Base-by-base conservation (phyloP, 2,329 filamentous ascomycete species). In the Proliferodiscus dingleyae region DNA sequence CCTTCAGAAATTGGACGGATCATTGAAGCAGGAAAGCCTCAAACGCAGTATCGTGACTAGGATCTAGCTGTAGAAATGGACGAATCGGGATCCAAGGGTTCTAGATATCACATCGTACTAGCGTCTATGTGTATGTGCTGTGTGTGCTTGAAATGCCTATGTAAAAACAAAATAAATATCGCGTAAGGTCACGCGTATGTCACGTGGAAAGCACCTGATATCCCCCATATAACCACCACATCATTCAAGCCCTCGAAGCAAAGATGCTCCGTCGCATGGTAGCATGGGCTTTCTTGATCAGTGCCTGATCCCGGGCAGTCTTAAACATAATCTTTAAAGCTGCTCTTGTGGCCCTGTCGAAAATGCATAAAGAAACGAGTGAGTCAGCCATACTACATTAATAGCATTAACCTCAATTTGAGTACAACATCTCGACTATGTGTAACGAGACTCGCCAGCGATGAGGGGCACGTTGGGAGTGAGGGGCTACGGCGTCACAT, bases 261-360 rank as follows among this genome's bases (percentile, higher is more conserved):
- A 37, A 22, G 19, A 22, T 37, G 11, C 15, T 19, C 2, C 10
- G 34, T 15, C 34, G 34, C 21, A 37, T 37, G 4, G 34, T 37
- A 23, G 34, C 34, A 10, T 19, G 34, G 23, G 23, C 34, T 13
- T 3, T 37, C 34, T 23, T 37, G 10, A 24, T 13, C n/a, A 22
- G 11, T 11, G 34, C 18, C 10, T 37, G 34, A 8, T 5, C 10
- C 23, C 40, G 34, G 8, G 30, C 45, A 13, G 33, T 15, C 6
- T 47, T 34, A 18, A 47, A 24, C 3, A 47, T 5, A 5, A 47
- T 47, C 11, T 37, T 30, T 5, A 47, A 29, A 4, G 40, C 45
- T n/a, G 45, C 41, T 33, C 34, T 28, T 4, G 21, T 47, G 45
- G 16, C 45, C 45, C 18, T 38, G 28, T 21, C 41, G 29, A 5